Evolutionary conservation across 2,329 filamentous ascomycete genomes (phyloP), one percentile per base, ranked within the genome.

Genomic region (Neonectria coccinea): DNA sequence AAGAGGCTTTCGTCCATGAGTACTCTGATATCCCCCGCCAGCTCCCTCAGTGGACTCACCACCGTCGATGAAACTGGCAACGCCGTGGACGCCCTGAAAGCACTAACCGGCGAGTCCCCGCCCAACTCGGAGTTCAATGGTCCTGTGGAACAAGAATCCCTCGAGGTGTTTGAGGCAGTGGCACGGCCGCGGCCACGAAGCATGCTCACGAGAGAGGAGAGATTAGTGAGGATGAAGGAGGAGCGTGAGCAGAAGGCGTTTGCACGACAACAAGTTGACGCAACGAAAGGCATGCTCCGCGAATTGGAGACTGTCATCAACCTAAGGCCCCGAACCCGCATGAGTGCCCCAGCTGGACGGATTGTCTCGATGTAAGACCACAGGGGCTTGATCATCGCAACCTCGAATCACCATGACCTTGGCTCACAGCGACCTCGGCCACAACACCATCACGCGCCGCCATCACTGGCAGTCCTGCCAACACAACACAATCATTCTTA

Each of bases 231-330:
- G 79, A 94, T 97, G 83, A 91, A 92, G 72, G 94, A 97, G 75
- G 95, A 98, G 48, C 87, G 95, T 62, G 89, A 89, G 58, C 88
- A 88, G 67, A 92, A 92, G 75, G 91, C 91, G 20, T 84, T 88
- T 44, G 83, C 89, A 44, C 88, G 89, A 59, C 92, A 94, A 71
- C 91, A 91, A 74, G 83, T 89, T 48, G 93, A 97, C 67, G 91
- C 93, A 11, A 97, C 89, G 67, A 92, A 90, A 47, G 93, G 91
- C 71, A 97, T 99, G 93, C 86, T 99, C 67, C 90, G 91, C 67
- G 96, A 99, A 80, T 84, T 99, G 63, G 93, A 97, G 81, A 95
- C 92, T 69, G 88, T 99, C 65, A 97, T 98, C 77, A 88, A 84
- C 75, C 79, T 84, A 36, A 78, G 83, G 27, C 83, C 83, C 7